Base-by-base conservation (phyloP, 805 yeast species). In the Jamesozyma hellenica region DNA sequence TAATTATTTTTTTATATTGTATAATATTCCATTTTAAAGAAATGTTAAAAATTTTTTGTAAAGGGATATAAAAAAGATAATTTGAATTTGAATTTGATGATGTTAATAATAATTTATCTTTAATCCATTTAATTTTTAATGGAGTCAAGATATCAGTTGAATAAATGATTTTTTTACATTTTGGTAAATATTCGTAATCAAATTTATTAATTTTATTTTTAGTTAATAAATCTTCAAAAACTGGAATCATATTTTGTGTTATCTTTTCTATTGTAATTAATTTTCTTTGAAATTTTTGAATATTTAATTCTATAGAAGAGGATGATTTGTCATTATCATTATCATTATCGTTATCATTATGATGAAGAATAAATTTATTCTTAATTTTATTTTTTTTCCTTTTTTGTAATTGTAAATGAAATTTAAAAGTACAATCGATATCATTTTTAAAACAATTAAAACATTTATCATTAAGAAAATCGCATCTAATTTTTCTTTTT, bases 401-500 rank as follows among this genome's bases (percentile, higher is more conserved):
- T 21, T 38, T 36, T 26, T 45, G 42, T 28, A 51, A 32, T 16
- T 42, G 45, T 12, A 40, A 32, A 34, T 51, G 54, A 34, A 49
- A 48, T 12, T 41, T 34, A 29, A 50, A 50, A 2, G 53, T 51
- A 37, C 56, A 51, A 3, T 41, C 41, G 3, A 32, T 34, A n/a
- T 42, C 36, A 32, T 42, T 43, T 28, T 48, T 49, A 21, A 35
- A 36, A 37, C 55, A 51, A 36, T 49, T 49, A 12, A 39, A 33
- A 36, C 55, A 51, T 33, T 39, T 46, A 3, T 42, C 44, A 8
- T 49, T 44, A 5, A 45, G 36, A 2, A 42, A 39, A 13, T 43
- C 49, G 41, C 55, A 51, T 35, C 46, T 46, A 28, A 51, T 46
- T 28, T 51, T 51, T 19, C 51, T 45, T 28, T 41, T 43, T 30